phyloP scores from a whole-genome alignment of 2,329 filamentous ascomycete species.

The Cordyceps cicadae region DNA sequence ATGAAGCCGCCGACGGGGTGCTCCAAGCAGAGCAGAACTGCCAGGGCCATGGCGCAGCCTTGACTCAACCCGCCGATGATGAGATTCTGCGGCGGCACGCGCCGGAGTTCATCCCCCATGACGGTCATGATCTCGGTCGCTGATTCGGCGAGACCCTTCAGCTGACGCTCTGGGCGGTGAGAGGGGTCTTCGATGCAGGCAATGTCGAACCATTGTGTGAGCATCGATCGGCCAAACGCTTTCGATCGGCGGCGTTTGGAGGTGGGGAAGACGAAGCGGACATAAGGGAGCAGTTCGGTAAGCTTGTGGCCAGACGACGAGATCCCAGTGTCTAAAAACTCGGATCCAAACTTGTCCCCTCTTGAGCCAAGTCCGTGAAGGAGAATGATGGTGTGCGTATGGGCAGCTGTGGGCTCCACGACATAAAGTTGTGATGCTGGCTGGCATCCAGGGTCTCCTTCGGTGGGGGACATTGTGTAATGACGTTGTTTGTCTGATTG shows the following conservation, averaged over 20 bases:
- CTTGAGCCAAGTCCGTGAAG: not conserved
- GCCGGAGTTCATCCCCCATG: conserved; percentile 25
- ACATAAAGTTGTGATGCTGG: too few species aligned
- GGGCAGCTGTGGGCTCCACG: too few species aligned
- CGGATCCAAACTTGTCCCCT: not conserved
- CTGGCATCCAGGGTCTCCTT: too few species aligned
- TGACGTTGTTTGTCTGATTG: too few species aligned
- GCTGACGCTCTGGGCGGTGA: conserved; percentile 33
- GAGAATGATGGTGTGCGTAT: not conserved
- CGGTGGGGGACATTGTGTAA: too few species aligned
- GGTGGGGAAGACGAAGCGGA: conserved; percentile 45
- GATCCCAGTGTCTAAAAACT: conserved; percentile 21
- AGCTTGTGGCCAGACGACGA: conserved; percentile 19
- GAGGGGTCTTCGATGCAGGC: conserved; percentile 32
- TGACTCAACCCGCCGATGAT: conserved; percentile 46
- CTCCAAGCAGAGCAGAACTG: conserved; percentile 32
- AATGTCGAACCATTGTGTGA: conserved; percentile 46
- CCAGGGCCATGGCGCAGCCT: conserved; percentile 39
- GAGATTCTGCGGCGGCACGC: conserved; percentile 28
- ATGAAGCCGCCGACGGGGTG: conserved; percentile 33
- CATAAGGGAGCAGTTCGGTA: conserved; percentile 27
- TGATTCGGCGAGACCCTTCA: conserved; percentile 36
- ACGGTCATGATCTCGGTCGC: conserved; percentile 26
- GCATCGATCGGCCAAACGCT: conserved; percentile 30
- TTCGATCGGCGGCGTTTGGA: conserved; percentile 35